Evolutionary conservation across 257 asterid species (phyloP).

Genomic region (Nicotiana knightiana): DNA sequence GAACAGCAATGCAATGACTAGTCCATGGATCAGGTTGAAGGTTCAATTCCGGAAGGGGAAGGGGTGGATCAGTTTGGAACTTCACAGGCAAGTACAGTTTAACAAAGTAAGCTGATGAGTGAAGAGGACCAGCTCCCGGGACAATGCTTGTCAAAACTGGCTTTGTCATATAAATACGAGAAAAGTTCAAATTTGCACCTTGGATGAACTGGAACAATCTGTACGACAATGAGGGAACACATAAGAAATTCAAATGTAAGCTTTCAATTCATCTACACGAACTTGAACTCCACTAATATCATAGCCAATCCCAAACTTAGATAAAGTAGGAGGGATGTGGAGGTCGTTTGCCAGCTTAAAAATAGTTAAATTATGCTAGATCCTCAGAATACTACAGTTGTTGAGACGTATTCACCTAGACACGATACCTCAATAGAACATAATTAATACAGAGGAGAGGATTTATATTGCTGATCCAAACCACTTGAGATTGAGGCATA

Average conservation of each 20-base stretch:
- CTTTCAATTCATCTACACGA: not conserved
- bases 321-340: not conserved
- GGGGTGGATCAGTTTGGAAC: constrained; percentile 62
- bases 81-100: constrained; percentile 46
- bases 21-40: constrained; percentile 50
- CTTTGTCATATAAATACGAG: constrained; percentile 58
- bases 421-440: not conserved
- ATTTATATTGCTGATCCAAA: not conserved
- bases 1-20: constrained; percentile 65
- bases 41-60: constrained; percentile 71
- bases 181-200: constrained; percentile 77
- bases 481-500: not conserved
- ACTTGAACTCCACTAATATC: not conserved
- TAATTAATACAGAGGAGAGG: not conserved
- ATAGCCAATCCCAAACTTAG: not conserved
- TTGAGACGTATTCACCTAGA: not conserved
- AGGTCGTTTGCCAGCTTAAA: not conserved
- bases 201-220: constrained; percentile 72
- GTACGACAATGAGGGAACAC: not conserved
- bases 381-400: not conserved
- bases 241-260: not conserved
- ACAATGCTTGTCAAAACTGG: constrained; percentile 80
- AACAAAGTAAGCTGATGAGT: constrained; percentile 66
- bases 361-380: not conserved
- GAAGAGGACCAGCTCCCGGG: constrained; percentile 83